A percentile compares a stretch with the other conserved stretches of the same genome.
These are phyloP conservation scores for Syzygium jambos DNA, from an alignment of 345 rosid genomes.

Conservation along the genomic window DNA sequence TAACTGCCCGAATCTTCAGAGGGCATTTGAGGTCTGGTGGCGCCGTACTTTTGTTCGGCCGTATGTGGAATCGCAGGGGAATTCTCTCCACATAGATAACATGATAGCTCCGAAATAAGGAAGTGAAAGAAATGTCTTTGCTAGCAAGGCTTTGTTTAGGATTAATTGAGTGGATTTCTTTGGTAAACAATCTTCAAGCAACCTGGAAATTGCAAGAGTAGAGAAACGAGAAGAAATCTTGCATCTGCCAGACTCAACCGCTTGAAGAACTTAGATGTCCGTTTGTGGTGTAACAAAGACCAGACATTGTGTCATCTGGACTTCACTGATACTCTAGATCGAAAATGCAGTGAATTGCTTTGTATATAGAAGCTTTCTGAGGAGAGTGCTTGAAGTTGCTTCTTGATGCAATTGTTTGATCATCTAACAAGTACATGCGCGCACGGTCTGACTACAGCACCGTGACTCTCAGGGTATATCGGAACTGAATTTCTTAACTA, in stretches of 20 bases:
- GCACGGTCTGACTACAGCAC: neutral
- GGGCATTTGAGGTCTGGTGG: slow-evolving; percentile 99
- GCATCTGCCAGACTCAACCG: neutral
- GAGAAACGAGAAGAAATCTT: neutral
- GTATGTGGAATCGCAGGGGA: slow-evolving; percentile 35
- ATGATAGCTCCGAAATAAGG: neutral
- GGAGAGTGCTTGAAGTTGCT: neutral
- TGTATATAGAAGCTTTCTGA: neutral
- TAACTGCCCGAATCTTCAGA: slow-evolving; percentile 93
- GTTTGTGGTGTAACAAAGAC: neutral
- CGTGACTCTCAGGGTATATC: neutral
- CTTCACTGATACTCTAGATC: neutral
- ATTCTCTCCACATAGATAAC: slow-evolving; percentile 17
- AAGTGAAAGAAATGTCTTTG: neutral
- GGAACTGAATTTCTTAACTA: neutral
- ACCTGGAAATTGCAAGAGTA: neutral
- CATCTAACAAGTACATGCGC: neutral
- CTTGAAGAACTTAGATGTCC: neutral
- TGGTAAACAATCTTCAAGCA: neutral
- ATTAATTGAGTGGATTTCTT: neutral
- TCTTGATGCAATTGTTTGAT: neutral
- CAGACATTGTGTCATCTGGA: neutral
- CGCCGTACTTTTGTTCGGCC: slow-evolving; percentile 85
- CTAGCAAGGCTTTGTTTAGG: neutral
- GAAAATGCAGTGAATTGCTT: neutral